phyloP scores from a whole-genome alignment of 169 alveolate species.

The Plasmodium ovale region DNA sequence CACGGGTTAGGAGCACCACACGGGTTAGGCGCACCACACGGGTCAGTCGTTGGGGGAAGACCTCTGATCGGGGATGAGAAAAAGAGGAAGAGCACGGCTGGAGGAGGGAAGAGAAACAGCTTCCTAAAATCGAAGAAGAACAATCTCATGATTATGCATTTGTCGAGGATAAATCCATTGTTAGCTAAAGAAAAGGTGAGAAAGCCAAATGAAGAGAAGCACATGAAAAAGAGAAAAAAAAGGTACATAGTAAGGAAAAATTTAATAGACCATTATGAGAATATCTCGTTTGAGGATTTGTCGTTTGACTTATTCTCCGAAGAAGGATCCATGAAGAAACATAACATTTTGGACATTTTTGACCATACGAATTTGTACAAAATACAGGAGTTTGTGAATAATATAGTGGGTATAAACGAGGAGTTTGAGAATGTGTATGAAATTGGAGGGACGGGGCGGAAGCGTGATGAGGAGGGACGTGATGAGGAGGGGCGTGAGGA shows the following conservation, averaged over 20 bases:
- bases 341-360: constrained; percentile 38
- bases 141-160: constrained; percentile 47
- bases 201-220: constrained; percentile 74
- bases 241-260: constrained; percentile 52
- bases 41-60: background rate
- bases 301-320: constrained; percentile 47
- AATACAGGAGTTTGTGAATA: constrained; percentile 55
- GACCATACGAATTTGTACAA: constrained; percentile 39
- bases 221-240: constrained; percentile 57
- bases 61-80: background rate
- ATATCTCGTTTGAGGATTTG: constrained; percentile 53
- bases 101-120: background rate
- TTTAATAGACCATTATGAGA: constrained; percentile 61
- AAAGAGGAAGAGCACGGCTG: background rate
- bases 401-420: constrained; percentile 56
- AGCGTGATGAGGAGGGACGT: background rate
- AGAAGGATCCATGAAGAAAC: constrained; percentile 24
- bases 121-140: constrained; percentile 24
- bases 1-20: no score
- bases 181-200: constrained; percentile 50
- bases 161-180: constrained; percentile 64
- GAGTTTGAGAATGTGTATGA: constrained; percentile 63
- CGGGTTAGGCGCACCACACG: no score
- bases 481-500: background rate
- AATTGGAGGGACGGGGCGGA: background rate